A percentile compares a stretch with the other conserved stretches of the same genome.
Evolutionary conservation across 2,329 filamentous ascomycete genomes (phyloP).

Genomic region (Amylocarpus encephaloides): DNA sequence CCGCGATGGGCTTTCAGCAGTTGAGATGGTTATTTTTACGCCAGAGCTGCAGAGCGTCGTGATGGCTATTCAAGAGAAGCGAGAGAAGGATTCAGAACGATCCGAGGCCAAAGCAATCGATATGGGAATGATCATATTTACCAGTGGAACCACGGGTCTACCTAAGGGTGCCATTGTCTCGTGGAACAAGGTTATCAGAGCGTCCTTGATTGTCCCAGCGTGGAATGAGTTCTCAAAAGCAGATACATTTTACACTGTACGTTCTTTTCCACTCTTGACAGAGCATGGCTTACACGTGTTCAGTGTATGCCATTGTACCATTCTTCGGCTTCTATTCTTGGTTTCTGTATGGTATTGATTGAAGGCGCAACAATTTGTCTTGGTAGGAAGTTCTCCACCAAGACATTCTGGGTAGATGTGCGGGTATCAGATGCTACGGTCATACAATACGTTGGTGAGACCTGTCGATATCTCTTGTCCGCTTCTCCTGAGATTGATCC

Average conservation of each 20-base stretch:
- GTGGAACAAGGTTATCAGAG: slow-evolving; percentile 59
- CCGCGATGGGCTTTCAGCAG: slow-evolving; percentile 39
- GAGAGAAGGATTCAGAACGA: slow-evolving; percentile 53
- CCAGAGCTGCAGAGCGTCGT: slow-evolving; percentile 51
- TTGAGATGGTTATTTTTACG: slow-evolving; percentile 58
- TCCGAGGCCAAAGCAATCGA: slow-evolving; percentile 43
- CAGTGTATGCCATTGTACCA: slow-evolving; percentile 88
- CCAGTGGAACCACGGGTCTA: slow-evolving; percentile 77
- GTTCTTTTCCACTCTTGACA: slow-evolving; percentile 18
- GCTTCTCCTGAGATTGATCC: slow-evolving; percentile 56
- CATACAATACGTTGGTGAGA: slow-evolving; percentile 86
- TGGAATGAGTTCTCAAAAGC: slow-evolving; percentile 53
- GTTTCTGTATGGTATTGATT: slow-evolving; percentile 54
- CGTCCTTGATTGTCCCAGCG: slow-evolving; percentile 43
- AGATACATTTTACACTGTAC: slow-evolving; percentile 71
- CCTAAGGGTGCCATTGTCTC: slow-evolving; percentile 73
- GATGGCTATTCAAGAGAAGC: slow-evolving; percentile 42
- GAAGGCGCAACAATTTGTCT: slow-evolving; percentile 62
- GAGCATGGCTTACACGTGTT: slow-evolving; percentile 15
- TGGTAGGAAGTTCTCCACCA: slow-evolving; percentile 71
- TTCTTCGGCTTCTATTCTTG: slow-evolving; percentile 68
- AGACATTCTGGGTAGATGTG: slow-evolving; percentile 70
- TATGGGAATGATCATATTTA: slow-evolving; percentile 74
- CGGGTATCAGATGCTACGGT: slow-evolving; percentile 64
- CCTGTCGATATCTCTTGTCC: slow-evolving; percentile 72